Conservation (phyloP, 2,329 filamentous ascomycete genomes). For the Fusarium pininemorale region DNA sequence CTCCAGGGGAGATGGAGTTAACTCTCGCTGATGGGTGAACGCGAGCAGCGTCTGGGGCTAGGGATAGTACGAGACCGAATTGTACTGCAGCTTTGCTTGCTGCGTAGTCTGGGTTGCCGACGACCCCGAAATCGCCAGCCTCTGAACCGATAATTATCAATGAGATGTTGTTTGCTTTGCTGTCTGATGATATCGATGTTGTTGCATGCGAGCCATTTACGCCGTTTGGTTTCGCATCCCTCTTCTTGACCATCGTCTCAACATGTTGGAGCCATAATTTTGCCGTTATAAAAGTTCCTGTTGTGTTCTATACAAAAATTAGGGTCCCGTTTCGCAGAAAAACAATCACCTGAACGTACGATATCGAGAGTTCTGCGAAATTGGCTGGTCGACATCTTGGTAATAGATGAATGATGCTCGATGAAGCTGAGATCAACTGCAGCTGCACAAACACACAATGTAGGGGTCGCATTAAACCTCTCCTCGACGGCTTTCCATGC, state of each 20-base stretch:
- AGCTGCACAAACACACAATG: fast-evolving
- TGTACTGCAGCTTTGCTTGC: neutral
- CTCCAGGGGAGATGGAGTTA: neutral
- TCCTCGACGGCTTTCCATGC: neutral
- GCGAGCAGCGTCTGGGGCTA: neutral
- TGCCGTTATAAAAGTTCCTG: neutral
- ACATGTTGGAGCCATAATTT: neutral
- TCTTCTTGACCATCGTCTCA: neutral
- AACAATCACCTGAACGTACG: neutral
- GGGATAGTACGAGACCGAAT: neutral
- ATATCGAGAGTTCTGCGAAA: neutral
- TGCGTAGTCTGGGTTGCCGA: neutral
- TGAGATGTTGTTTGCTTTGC: neutral
- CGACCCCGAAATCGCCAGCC: neutral
- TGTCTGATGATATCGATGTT: fast-evolving
- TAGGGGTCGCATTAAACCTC: neutral
- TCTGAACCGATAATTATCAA: neutral
- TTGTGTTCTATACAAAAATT: fast-evolving
- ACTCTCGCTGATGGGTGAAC: neutral
- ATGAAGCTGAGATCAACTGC: neutral
- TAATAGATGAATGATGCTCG: neutral
- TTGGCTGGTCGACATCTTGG: fast-evolving
- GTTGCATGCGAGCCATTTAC: neutral
- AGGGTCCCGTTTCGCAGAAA: fast-evolving
- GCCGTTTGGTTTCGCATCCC: fast-evolving